Base-by-base conservation (phyloP, 1,284 basidiomycete species). In the Trichosporon faecale region DNA sequence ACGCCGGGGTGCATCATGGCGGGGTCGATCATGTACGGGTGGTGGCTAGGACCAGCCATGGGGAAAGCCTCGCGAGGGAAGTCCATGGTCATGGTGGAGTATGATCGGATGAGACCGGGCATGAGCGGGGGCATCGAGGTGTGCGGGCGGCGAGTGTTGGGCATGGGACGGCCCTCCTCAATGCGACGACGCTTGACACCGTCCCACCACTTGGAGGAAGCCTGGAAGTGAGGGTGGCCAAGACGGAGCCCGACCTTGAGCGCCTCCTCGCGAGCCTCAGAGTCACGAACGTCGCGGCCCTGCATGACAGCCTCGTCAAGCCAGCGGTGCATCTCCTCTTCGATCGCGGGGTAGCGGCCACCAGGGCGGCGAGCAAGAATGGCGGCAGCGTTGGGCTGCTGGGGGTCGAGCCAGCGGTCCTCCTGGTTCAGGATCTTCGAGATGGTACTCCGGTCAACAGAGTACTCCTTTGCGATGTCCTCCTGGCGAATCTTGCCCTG, bases 191-290 rank as follows among this genome's bases (percentile, higher is more conserved):
- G 70, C 73, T 74, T 74, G 69, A 74, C 70, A 25, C 69, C 70
- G 66, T 74, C 73, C 73, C 73, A 74, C 73, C 73, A 74, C 68
- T 74, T 74, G 67, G 73, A 72, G 49, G 73, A 74, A 21, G 70
- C 70, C 69, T 74, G 70, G 69, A 74, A 74, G 66, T 72, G 70
- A 52, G 70, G 70, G 68, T 72, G 71, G 27, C 73, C 73, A 18
- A 72, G 69, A 27, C 69, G 68, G 3, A 69, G 63, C 12, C 70
- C 70, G 27, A 74, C 70, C 69, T 70, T 69, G 64, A 72, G 70
- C 0, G 73, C 73, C 66, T 74, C 68, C 35, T 74, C 73, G 12
- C 73, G 69, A 16, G 73, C 73, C 64, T 74, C 73, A 0, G 70
- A 40, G 68, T 74, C 73, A 29, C 71, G 69, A 1, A 74, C 71